Evolutionary conservation across 352 stramenopile genomes (phyloP), one percentile per base, ranked within the genome.

Genomic region (Phytophthora fragariaefolia): DNA sequence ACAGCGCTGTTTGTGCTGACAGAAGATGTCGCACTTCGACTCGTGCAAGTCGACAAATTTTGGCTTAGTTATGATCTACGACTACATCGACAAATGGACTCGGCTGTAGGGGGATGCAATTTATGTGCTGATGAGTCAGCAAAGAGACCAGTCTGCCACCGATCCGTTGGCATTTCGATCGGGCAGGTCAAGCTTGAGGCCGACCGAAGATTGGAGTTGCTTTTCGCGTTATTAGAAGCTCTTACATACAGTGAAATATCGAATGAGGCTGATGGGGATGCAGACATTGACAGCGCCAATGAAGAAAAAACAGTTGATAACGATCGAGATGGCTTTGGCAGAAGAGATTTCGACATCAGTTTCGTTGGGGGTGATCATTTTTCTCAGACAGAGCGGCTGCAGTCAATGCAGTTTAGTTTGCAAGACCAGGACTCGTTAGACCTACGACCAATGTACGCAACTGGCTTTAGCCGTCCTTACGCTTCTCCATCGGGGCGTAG

Each of bases 101-200:
- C 69, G 2, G 26, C 46, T 30, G 51, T 76, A 32, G 49, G 56
- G 32, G 73, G 79, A 18, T 95, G 87, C 23, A 67, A 87, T 10
- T 61, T 92, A 53, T 93, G 83, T 50, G 32, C 71, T n/a, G 78
- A 93, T 38, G 87, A 93, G 40, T 85, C 76, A 34, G 59, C 73
- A 3, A 87, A 84, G 40, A 72, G 73, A 28, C 71, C 80, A 22
- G 67, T 82, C 5, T 89, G 76, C 17, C 84, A 95, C 71, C 85
- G 87, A 15, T 84, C 78, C 9, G 55, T 95, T 10, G 71, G 66
- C 17, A 76, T 93, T 49, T 83, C 69, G 1, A 85, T 95, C 45
- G 89, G 87, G 6, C 87, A 95, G 73, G 82, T 96, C 15, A 96
- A 96, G 46, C 59, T 96, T 8, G 89, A 96, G 58, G 89, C 89